Percentiles rank a stretch among this genome's conserved stretches.
Conservation (phyloP, 306 rosid species). For the Castanea mollissima region DNA sequence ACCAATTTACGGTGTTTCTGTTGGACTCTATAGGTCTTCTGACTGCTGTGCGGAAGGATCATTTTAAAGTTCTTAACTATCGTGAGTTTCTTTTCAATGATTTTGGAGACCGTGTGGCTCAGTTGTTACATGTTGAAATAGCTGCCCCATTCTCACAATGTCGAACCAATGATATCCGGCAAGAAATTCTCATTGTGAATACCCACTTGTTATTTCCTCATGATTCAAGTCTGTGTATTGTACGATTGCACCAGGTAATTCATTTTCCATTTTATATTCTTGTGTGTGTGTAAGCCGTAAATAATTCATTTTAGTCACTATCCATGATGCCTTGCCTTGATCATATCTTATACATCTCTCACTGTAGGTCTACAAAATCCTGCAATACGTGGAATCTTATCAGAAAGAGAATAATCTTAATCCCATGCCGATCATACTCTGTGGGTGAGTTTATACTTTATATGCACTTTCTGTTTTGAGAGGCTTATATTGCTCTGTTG, state of each 20-base stretch:
- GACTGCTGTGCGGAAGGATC: slow-evolving; percentile 53
- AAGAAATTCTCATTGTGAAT: slow-evolving; percentile 57
- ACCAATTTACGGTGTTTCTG: slow-evolving; percentile 13
- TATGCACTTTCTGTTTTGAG: background rate
- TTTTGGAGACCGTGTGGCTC: slow-evolving; percentile 62
- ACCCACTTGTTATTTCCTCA: slow-evolving; percentile 61
- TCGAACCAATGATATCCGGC: slow-evolving; percentile 39
- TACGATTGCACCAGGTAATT: slow-evolving; percentile 52
- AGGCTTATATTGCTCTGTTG: background rate
- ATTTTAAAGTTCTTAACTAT: slow-evolving; percentile 50
- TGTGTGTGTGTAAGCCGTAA: background rate
- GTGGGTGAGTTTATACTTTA: slow-evolving; percentile 67
- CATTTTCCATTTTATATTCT: background rate
- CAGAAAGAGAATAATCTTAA: slow-evolving; percentile 79
- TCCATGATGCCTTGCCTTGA: slow-evolving; percentile 11
- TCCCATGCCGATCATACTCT: slow-evolving; percentile 83
- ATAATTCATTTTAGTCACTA: background rate
- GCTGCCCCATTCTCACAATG: slow-evolving; percentile 31
- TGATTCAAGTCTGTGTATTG: slow-evolving; percentile 51
- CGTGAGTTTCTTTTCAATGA: slow-evolving; percentile 59
- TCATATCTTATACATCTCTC: background rate
- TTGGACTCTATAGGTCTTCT: slow-evolving; percentile 43
- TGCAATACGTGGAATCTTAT: slow-evolving; percentile 82
- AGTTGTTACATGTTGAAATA: slow-evolving; percentile 54
- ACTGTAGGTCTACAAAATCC: slow-evolving; percentile 76